Evolutionary conservation across 768 basidiomycete species (phyloP).

Genomic region (Amanita exitialis): DNA sequence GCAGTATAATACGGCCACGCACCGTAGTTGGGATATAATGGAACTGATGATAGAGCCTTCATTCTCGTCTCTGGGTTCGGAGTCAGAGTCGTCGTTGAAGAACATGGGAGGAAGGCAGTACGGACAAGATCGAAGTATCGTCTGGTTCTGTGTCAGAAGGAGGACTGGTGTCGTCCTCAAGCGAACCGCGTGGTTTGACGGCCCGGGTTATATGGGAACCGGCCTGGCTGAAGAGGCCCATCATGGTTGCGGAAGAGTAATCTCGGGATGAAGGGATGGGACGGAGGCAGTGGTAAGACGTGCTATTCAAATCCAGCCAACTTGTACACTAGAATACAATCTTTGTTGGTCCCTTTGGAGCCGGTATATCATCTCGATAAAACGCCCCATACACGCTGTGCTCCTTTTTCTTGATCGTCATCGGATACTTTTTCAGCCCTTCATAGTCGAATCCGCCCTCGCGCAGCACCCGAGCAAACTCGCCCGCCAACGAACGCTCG

Average conservation of each 20-base stretch:
- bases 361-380: constrained; percentile 58
- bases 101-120: constrained; percentile 21
- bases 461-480: constrained; percentile 81
- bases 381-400: constrained; percentile 88
- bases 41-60: constrained; percentile 86
- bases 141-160: constrained; percentile 82
- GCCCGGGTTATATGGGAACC: constrained; percentile 44
- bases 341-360: constrained; percentile 59
- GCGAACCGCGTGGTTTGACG: constrained; percentile 54
- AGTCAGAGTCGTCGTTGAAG: constrained; percentile 24
- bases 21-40: constrained; percentile 86
- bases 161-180: constrained; percentile 49
- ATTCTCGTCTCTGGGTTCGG: constrained; percentile 68
- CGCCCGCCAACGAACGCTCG: constrained; percentile 82
- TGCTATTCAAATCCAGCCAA: constrained; percentile 4
- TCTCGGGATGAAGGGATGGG: no score
- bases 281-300: neutral
- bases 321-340: constrained; percentile 48
- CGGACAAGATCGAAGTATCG: constrained; percentile 83
- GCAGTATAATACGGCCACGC: constrained; percentile 11
- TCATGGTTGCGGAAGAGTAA: constrained; percentile 38
- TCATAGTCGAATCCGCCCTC: constrained; percentile 81
- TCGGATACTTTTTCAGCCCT: constrained; percentile 78
- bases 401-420: constrained; percentile 95
- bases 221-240: constrained; percentile 71